These are phyloP conservation scores for Ulota crispa DNA, from an alignment of 225 moss, liverwort and hornwort species.

Conservation along the genomic window DNA sequence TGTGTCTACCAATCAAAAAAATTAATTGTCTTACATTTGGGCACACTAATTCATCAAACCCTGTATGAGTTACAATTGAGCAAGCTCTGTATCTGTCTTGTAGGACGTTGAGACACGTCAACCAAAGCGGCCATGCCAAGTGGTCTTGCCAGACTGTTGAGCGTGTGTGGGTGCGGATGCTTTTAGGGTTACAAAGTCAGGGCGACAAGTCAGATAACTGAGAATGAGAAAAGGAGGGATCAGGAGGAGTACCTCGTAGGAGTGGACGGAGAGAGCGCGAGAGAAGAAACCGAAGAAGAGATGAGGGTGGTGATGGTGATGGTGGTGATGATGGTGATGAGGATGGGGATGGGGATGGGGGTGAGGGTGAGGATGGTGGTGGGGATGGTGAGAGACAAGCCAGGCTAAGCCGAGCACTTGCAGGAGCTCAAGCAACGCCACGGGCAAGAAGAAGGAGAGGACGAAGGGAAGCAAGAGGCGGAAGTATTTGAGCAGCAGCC, in stretches of 20 bases:
- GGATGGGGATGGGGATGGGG: not conserved
- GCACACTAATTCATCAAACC: too few species aligned
- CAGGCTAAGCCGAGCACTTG: conserved; percentile 19
- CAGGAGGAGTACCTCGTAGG: conserved; percentile 12
- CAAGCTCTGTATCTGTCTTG: too few species aligned
- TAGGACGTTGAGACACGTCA: too few species aligned
- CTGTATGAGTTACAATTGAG: too few species aligned
- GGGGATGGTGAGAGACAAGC: not conserved
- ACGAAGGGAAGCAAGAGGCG: conserved; percentile 37
- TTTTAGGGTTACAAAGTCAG: not conserved
- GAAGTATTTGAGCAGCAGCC: conserved; percentile 40
- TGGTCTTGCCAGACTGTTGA: too few species aligned
- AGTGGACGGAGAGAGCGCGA: not conserved
- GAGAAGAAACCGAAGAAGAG: conserved; percentile 10
- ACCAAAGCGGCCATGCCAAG: too few species aligned
- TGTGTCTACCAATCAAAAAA: too few species aligned
- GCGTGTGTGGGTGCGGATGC: too few species aligned
- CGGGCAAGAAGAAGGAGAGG: conserved; percentile 41
- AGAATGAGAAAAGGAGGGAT: not conserved
- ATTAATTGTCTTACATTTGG: too few species aligned
- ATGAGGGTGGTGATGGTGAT: not conserved
- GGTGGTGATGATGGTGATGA: not conserved
- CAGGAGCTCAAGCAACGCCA: conserved; percentile 30
- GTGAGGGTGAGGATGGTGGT: not conserved
- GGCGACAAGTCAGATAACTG: not conserved